These are phyloP conservation scores for Cryptomeria japonica DNA, from an alignment of 75 land plant genomes.

Conservation along the genomic window DNA sequence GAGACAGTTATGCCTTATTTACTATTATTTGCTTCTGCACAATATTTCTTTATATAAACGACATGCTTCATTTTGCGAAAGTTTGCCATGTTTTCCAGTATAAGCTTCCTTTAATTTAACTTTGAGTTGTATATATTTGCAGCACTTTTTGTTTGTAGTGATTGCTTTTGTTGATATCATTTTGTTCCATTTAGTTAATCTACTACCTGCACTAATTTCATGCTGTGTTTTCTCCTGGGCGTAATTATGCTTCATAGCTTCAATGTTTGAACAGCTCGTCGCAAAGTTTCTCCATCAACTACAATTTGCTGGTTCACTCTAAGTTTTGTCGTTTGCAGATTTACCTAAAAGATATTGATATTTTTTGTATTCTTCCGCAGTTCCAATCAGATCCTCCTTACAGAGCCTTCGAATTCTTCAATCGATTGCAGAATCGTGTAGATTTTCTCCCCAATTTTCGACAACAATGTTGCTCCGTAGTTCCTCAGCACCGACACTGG, in stretches of 20 bases:
- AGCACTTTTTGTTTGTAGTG: no score
- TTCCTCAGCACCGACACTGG: constrained; percentile 42
- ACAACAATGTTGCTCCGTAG: constrained; percentile 46
- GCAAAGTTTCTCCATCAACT: background rate
- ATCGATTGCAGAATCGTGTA: background rate
- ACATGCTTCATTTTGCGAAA: no score
- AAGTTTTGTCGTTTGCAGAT: background rate
- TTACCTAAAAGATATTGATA: background rate
- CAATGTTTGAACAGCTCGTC: background rate
- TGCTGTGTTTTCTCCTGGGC: background rate
- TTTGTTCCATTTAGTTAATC: no score
- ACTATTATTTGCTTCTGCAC: no score
- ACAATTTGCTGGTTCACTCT: background rate
- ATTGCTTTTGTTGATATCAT: no score
- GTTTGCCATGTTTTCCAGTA: no score
- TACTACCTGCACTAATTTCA: no score
- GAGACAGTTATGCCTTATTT: no score
- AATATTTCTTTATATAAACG: no score
- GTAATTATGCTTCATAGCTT: background rate
- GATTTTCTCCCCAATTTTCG: background rate
- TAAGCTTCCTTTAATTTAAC: no score
- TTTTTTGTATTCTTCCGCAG: background rate
- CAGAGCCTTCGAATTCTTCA: background rate
- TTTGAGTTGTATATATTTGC: no score
- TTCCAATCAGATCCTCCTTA: background rate